Base-by-base conservation (phyloP, 495 filamentous ascomycete species). In the Viridothelium virens region DNA sequence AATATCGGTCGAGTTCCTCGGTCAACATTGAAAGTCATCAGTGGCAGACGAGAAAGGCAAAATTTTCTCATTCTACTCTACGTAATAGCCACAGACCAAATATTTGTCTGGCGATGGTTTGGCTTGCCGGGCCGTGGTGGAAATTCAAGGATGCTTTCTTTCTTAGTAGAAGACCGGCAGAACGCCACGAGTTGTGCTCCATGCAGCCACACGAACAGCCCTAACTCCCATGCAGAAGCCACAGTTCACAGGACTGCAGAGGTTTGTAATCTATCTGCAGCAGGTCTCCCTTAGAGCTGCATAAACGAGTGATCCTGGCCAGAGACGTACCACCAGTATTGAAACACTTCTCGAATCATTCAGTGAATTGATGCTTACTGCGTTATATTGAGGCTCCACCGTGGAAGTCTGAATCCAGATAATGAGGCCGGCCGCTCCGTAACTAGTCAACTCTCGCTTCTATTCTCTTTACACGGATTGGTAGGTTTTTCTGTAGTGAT, bases 121-220 rank as follows among this genome's bases (percentile, higher is more conserved):
- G 48, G n/a, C 18, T 59, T 59, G 41, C 1, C 11, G 18, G 10
- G 31, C 18, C n/a, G 5, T 59, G 31, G 48, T 11, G 53, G 53
- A 59, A 18, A 59, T 59, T 59, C 14, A 31, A 59, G 53, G 53
- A 31, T 59, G 53, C 53, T 59, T 25, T 25, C 25, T 25, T 25
- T 25, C 1, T 25, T 25, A 25, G 25, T 25, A 25, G 25, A 25
- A 25, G 25, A 31, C 11, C 14, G 18, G 10, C 31, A 34, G 18
- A 59, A 59, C 11, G 53, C 53, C 53, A 59, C 53, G 31, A 11
- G 48, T 25, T 53, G 48, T 53, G 10, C 16, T 16, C 48, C 14
- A 5, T 36, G 53, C 53, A 59, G 53, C 53, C 53, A 59, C 53
- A 59, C 7, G 53, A 9, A 14, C 53, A 59, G 53, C 53, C 53